Base-by-base conservation (phyloP, 768 basidiomycete species). In the Boletus rubroflammeus region DNA sequence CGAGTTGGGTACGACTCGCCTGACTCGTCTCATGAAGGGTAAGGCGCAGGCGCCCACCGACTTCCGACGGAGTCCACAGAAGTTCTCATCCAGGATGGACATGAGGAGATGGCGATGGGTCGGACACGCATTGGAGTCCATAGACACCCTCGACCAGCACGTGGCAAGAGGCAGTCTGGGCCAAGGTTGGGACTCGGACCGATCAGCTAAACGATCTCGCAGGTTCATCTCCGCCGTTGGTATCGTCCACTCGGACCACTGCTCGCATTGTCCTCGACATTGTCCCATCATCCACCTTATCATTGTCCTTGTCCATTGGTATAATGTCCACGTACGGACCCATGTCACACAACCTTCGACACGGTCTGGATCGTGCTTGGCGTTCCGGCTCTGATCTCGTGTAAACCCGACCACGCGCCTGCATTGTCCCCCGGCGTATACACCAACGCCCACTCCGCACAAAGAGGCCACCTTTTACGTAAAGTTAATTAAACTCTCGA, bases 401-500 rank as follows among this genome's bases (percentile, higher is more conserved):
- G 9, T 17, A 17, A 26, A 11, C 15, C 2, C 32, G 28, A 45
- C 38, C 32, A 46, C 10, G 28, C 23, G 32, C 26, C 15, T 32
- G 36, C 28, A 57, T 62, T 54, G 49, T 61, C n/a, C 40, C 26
- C 41, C n/a, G 44, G 47, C 23, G 25, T 36, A 17, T 19, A 41
- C 17, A 6, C 40, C 28, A 35, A n/a, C 10, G 7, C 17, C 23
- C 41, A 19, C 31, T 26, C 19, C 21, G 5, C 13, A 29, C 53
- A 39, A 55, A 38, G 36, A n/a, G 38, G 47, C 50, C 32, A 46
- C 50, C 34, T 5, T 3, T n/a, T 40, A 35, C 26, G 13, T 47
- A 17, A 11, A 34, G 57, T 61, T 50, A 62, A 62, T 46, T 28
- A 38, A 48, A 21, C 32, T 11, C 6, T n/a, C 55, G 29, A 40